Base-by-base conservation (phyloP, 108 stramenopile species). In the Cyclostephanos tholiformis region DNA sequence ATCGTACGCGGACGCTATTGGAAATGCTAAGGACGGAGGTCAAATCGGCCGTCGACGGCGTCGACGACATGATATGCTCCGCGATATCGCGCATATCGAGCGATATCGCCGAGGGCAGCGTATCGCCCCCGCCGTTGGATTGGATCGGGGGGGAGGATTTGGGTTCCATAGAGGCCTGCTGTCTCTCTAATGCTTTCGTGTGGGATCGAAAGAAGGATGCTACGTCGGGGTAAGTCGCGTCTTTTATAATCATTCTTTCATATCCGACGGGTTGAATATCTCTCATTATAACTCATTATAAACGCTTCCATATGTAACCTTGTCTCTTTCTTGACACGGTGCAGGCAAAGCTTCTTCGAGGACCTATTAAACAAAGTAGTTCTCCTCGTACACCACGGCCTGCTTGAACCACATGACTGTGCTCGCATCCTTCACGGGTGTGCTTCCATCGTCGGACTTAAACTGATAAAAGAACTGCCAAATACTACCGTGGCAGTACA, bases 61-160 rank as follows among this genome's bases (percentile, higher is more conserved):
- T 84, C 43, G 89, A 95, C 67, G 84, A 86, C 4, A 91, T 92
- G 84, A 89, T 95, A 88, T 91, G 91, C 49, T 77, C 88, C 51
- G 94, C 94, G 5, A 67, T 92, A 51, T 89, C 89, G n/a, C 78
- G 71, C 67, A 86, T 88, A 29, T 74, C 92, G 23, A 86, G 88
- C 63, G 91, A 85, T 48, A 82, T 84, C 17, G 80, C 78, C 20
- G 84, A 87, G n/a, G 9, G 55, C 49, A 30, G 55, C 19, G 38
- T 49, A 6, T n/a, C 52, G 41, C n/a, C 29, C 60, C 48, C 51
- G 58, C 26, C 29, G 71, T 76, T 69, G 73, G 92, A 67, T 60
- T 67, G 63, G 64, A 65, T 58, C n/a, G 81, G 81, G 9, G 81
- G 71, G 2, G 83, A 60, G 61, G 83, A 84, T 65, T 74, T 79